Percentiles rank a stretch among this genome's conserved stretches.
These are phyloP conservation scores for Heracleum sosnowskyi DNA, from an alignment of 129 eudicot genomes.

Conservation along the genomic window DNA sequence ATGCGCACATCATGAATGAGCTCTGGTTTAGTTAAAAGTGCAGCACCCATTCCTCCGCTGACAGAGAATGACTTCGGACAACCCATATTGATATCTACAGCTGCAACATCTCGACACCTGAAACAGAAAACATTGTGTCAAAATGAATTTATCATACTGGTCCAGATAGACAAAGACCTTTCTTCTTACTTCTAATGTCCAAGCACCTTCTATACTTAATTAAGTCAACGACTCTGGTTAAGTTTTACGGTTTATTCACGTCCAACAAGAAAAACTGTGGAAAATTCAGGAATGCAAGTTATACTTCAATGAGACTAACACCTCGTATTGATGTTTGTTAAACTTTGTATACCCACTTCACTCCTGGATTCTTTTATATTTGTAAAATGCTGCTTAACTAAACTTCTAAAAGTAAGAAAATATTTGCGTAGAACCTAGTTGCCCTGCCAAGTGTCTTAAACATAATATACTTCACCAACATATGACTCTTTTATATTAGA, in stretches of 20 bases:
- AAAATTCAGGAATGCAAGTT: neutral
- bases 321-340: neutral
- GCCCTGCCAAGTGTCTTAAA: neutral
- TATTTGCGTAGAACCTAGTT: neutral
- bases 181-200: neutral
- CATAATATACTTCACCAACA: neutral
- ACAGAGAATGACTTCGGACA: constrained; percentile 81
- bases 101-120: constrained; percentile 84
- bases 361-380: neutral
- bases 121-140: constrained; percentile 6
- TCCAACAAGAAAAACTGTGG: neutral
- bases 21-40: constrained; percentile 67
- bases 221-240: neutral
- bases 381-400: neutral
- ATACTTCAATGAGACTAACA: neutral
- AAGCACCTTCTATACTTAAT: neutral
- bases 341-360: neutral
- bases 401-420: neutral
- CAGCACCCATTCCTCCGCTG: constrained; percentile 97
- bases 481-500: neutral
- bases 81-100: constrained; percentile 78
- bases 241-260: neutral
- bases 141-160: neutral
- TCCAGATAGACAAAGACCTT: neutral
- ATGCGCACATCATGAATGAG: constrained; percentile 77